Evolutionary conservation across 495 filamentous ascomycete species (phyloP), one percentile per base, ranked within the genome.

Genomic region (Xylaria intraflava): DNA sequence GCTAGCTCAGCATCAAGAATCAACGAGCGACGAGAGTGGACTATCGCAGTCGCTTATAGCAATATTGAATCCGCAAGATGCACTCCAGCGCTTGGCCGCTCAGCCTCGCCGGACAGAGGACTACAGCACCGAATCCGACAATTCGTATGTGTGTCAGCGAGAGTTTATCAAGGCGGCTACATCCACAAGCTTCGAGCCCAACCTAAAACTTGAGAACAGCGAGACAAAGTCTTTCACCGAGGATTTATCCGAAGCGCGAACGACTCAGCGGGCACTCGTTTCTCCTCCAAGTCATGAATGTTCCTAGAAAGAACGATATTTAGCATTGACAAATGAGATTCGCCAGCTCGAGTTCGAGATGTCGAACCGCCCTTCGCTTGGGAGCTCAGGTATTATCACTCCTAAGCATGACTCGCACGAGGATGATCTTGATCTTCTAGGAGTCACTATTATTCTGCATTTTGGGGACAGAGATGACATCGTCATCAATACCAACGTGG

Each of bases 381-480:
- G 49, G 26, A 56, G 54, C 1, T 46, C 53, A 6, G 57, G 51
- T 29, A 17, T 60, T 9, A 51, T 35, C 4, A 41, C 52, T 11
- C 33, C 51, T 42, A 41, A 19, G n/a, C 10, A 51, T 20, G 56
- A 43, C 2, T 51, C 46, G 12, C 39, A 6, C 29, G 62, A 61
- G 2, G 62, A 66, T 22, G 60, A 68, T 43, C 51, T 70, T 23
- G 69, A 67, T 20, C 68, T 77, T n/a, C 57, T 68, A 19, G 73
- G 73, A 0, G 51, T 78, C 14, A 78, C 71, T 12, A 69, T 77
- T 52, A 61, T 74, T 2, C 42, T 79, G 59, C 75, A 76, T 57
- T 41, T 73, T 24, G 67, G 59, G 49, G 69, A 65, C 8, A 69
- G 65, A 57, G 74, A 77, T 12, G 74, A 78, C 49, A 52, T 78